A percentile compares a stretch with the other conserved stretches of the same genome.
These are phyloP conservation scores for Allium fistulosum DNA, from an alignment of 106 monocot species.

Conservation along the genomic window DNA sequence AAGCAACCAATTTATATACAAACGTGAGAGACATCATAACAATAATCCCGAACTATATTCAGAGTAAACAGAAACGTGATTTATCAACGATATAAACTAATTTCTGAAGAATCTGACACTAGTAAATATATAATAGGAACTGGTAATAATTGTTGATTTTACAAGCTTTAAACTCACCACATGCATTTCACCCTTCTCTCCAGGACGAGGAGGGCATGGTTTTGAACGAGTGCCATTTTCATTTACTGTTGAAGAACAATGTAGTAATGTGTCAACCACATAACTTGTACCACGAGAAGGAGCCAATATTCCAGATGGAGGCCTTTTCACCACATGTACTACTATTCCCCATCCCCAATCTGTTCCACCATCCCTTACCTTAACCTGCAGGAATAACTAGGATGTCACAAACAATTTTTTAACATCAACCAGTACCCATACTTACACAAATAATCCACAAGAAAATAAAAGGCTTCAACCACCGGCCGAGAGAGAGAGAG, in stretches of 20 bases:
- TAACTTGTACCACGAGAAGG: slow-evolving; percentile 47
- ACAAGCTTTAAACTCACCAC: slow-evolving; percentile 87
- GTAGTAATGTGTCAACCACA: slow-evolving; percentile 79
- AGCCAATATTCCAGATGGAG: slow-evolving; percentile 26
- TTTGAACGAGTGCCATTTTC: slow-evolving; percentile 73
- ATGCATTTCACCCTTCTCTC: slow-evolving; percentile 97
- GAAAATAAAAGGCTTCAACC: no score
- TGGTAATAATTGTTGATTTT: slow-evolving; percentile 20
- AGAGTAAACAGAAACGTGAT: background rate
- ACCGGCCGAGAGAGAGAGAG: no score
- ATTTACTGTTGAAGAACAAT: slow-evolving; percentile 57
- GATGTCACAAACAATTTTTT: no score
- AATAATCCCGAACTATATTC: background rate
- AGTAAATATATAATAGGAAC: slow-evolving; percentile 22
- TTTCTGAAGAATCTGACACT: background rate
- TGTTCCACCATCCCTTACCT: slow-evolving; percentile 81
- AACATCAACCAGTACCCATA: no score
- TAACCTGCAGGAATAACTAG: slow-evolving; percentile 43
- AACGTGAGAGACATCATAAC: no score
- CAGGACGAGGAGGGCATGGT: slow-evolving; percentile 82
- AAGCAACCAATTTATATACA: no score
- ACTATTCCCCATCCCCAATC: slow-evolving; percentile 99
- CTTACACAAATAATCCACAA: no score
- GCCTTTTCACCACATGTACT: slow-evolving; percentile 87
- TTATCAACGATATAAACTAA: no score